A percentile compares a stretch with the other conserved stretches of the same genome.
Conservation (phyloP, 192 early-diverging fungal genomes). For the Pilobolus umbonatus region DNA sequence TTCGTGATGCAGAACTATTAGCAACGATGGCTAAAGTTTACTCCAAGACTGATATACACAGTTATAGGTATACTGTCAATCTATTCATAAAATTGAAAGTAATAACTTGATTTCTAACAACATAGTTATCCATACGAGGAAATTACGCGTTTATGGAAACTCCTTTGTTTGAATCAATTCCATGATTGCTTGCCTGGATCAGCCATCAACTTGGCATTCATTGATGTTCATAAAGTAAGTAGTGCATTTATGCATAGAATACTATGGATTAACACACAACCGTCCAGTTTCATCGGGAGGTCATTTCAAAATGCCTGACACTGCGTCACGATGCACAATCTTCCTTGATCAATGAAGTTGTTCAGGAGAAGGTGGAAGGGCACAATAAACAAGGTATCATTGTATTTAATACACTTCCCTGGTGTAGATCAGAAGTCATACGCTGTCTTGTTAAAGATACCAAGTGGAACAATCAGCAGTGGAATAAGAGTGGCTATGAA, state of each 20-base stretch:
- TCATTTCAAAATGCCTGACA: constrained; percentile 18
- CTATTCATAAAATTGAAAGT: not conserved
- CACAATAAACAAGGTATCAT: constrained; percentile 27
- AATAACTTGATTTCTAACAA: constrained; percentile 1
- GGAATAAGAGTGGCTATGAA: constrained; percentile 29
- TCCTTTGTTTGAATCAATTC: constrained; percentile 92
- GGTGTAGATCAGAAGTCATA: constrained; percentile 68
- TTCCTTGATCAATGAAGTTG: not conserved
- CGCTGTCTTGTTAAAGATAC: constrained; percentile 40
- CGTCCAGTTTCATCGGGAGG: constrained; percentile 39
- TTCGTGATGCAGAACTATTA: constrained; percentile 84
- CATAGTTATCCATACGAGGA: constrained; percentile 67
- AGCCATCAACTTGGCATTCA: constrained; percentile 83
- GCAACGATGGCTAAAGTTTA: constrained; percentile 42
- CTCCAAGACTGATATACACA: constrained; percentile 6
- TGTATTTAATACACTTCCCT: constrained; percentile 66
- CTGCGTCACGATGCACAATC: constrained; percentile 29
- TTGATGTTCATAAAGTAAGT: constrained; percentile 66
- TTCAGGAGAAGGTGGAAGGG: not conserved
- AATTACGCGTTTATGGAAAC: constrained; percentile 84
- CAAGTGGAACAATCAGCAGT: constrained; percentile 26
- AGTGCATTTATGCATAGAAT: not conserved
- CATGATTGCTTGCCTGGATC: constrained; percentile 97
- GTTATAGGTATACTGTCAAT: not conserved
- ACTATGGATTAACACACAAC: not conserved